Evolutionary conservation across 208 protist genomes (phyloP).

Genomic region (Trypanosoma vivax): DNA sequence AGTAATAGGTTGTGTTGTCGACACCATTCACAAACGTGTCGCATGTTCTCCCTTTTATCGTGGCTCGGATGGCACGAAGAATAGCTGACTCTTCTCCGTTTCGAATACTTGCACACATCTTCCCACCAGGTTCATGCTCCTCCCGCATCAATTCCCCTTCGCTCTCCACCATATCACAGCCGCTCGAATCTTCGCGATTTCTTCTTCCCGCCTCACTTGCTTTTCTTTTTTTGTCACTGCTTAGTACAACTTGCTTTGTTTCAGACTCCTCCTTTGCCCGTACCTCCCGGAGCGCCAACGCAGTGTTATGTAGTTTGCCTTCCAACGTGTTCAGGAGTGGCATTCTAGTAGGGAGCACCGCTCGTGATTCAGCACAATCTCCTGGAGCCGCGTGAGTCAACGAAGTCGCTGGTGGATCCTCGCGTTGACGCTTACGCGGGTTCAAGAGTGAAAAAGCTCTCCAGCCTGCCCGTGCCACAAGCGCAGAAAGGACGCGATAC

Average conservation of each 20-base stretch:
- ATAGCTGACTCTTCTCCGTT: neutral
- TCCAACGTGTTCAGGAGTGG: slow-evolving; percentile 3
- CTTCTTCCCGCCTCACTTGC: slow-evolving; percentile 17
- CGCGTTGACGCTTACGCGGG: neutral
- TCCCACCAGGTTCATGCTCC: neutral
- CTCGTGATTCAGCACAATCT: neutral
- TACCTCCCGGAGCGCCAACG: neutral
- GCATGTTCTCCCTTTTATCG: neutral
- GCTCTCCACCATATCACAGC: neutral
- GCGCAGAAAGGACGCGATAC: slow-evolving; percentile 39
- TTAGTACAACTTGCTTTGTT: too few relatives aligned
- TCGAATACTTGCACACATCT: neutral
- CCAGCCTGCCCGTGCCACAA: slow-evolving; percentile 12
- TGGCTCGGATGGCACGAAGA: slow-evolving; percentile 13
- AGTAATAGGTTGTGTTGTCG: neutral
- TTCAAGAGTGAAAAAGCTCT: neutral
- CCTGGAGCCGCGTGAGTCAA: neutral
- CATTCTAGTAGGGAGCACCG: slow-evolving; percentile 11
- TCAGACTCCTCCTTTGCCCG: neutral
- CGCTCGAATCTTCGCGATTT: neutral
- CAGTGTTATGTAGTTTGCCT: slow-evolving; percentile 1
- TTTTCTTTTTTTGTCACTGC: too few relatives aligned
- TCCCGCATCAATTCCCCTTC: neutral
- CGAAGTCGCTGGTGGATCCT: neutral
- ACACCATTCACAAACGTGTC: neutral